Percentiles rank a stretch among this genome's conserved stretches.
Evolutionary conservation across 2,329 filamentous ascomycete genomes (phyloP).

Genomic region (Xylariales sp.): DNA sequence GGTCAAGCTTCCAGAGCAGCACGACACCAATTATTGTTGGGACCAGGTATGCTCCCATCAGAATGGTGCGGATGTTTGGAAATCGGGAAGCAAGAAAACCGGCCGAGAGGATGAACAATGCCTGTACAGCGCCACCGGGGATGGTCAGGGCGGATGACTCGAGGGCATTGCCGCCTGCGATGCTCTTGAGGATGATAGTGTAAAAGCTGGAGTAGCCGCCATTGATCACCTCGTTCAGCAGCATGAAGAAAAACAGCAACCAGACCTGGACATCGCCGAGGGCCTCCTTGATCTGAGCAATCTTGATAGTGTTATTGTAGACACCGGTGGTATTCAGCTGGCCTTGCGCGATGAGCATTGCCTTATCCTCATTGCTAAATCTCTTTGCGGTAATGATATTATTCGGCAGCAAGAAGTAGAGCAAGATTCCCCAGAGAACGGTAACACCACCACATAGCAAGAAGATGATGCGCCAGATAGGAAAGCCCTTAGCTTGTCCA

Average conservation of each 20-base stretch:
- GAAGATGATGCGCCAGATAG: slow-evolving; percentile 40
- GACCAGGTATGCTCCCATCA: slow-evolving; percentile 47
- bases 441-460: slow-evolving; percentile 39
- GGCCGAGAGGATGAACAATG: slow-evolving; percentile 48
- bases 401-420: slow-evolving; percentile 37
- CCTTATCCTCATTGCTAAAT: slow-evolving; percentile 38
- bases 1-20: slow-evolving; percentile 46
- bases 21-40: slow-evolving; percentile 45
- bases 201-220: slow-evolving; percentile 51
- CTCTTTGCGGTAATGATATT: slow-evolving; percentile 34
- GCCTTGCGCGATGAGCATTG: slow-evolving; percentile 33
- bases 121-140: slow-evolving; percentile 48
- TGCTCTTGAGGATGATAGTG: slow-evolving; percentile 49
- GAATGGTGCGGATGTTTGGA: slow-evolving; percentile 43
- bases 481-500: slow-evolving; percentile 33
- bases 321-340: slow-evolving; percentile 36
- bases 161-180: slow-evolving; percentile 36
- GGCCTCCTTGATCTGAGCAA: slow-evolving; percentile 42
- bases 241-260: slow-evolving; percentile 37
- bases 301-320: slow-evolving; percentile 42
- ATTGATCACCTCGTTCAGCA: slow-evolving; percentile 50
- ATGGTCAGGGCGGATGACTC: slow-evolving; percentile 49
- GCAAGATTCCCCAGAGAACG: slow-evolving; percentile 32
- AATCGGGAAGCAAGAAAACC: slow-evolving; percentile 47
- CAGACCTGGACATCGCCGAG: slow-evolving; percentile 38